Evolutionary conservation across 306 rosid genomes (phyloP).

Genomic region (Albizia julibrissin): DNA sequence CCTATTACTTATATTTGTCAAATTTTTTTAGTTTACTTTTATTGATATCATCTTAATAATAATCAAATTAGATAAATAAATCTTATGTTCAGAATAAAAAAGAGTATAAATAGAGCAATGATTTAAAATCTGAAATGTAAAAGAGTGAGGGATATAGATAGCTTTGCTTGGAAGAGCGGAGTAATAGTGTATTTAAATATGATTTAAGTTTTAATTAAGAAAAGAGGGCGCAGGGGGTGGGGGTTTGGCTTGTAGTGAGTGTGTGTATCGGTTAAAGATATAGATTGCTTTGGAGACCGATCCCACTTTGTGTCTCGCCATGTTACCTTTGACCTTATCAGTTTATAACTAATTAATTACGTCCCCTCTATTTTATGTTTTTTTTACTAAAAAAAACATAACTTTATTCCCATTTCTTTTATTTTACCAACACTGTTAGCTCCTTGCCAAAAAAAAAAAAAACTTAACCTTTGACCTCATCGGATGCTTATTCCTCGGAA

Average conservation of each 20-base stretch:
- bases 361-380: neutral
- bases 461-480: too few relatives aligned
- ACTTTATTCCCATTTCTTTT: neutral
- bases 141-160: neutral
- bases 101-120: neutral
- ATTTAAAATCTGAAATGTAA: neutral
- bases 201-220: neutral
- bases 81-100: too few relatives aligned
- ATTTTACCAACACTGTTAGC: neutral
- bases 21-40: too few relatives aligned
- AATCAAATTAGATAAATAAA: too few relatives aligned
- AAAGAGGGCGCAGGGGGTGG: too few relatives aligned
- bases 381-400: neutral
- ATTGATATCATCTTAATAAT: too few relatives aligned
- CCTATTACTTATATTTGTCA: too few relatives aligned
- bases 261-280: neutral
- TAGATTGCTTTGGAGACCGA: neutral
- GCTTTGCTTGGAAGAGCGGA: neutral
- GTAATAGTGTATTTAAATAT: neutral
- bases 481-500: too few relatives aligned
- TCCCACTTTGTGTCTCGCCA: neutral
- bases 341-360: too few relatives aligned
- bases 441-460: too few relatives aligned
- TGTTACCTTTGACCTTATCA: slow-evolving; percentile 4
- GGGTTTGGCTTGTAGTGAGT: neutral